Conservation (phyloP, 2,329 filamentous ascomycete genomes). For the Neofusicoccum ribis region DNA sequence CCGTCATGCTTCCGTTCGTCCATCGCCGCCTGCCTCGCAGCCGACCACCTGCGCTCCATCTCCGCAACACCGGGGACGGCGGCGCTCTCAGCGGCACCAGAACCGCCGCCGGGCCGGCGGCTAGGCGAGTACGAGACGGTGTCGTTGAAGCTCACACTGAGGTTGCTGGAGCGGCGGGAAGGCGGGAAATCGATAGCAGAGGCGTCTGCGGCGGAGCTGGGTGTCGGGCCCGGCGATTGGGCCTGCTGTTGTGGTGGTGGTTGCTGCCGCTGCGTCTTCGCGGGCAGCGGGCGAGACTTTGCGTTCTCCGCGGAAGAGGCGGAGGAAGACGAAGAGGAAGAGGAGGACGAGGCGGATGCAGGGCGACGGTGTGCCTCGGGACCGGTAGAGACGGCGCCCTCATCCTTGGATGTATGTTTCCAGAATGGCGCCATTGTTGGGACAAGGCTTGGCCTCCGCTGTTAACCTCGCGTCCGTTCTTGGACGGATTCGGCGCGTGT, state of each 20-base stretch:
- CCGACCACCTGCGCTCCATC: conserved; percentile 8
- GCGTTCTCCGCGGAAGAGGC: not conserved
- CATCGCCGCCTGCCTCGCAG: not conserved
- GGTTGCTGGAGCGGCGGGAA: not conserved
- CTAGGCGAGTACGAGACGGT: not conserved
- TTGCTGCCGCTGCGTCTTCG: not conserved
- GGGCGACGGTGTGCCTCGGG: not conserved
- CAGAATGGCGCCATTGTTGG: conserved; percentile 8
- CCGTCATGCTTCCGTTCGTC: not conserved
- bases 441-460: not conserved
- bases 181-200: not conserved
- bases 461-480: not conserved
- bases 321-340: not conserved
- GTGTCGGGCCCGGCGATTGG: not conserved
- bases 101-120: not conserved
- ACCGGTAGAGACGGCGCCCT: not conserved
- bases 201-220: not conserved
- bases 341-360: not conserved
- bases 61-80: conserved; percentile 2
- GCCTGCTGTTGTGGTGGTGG: not conserved
- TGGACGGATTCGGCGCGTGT: not conserved
- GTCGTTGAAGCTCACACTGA: conserved; percentile 13
- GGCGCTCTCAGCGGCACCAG: not conserved
- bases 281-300: not conserved
- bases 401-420: conserved; percentile 6